These are phyloP conservation scores for Populus alba DNA, from an alignment of 345 rosid species.

Conservation along the genomic window DNA sequence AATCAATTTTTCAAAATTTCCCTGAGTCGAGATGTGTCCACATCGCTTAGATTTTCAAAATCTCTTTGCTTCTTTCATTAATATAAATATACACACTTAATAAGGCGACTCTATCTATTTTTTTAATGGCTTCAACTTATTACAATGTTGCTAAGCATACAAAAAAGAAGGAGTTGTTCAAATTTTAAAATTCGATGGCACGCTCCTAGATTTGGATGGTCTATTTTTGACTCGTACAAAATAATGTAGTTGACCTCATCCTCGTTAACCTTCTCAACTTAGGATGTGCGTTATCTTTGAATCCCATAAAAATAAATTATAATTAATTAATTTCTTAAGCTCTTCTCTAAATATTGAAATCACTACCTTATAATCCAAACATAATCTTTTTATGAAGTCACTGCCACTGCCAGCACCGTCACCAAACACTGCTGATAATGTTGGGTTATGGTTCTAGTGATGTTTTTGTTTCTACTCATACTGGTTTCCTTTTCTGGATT, in stretches of 20 bases:
- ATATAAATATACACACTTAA: not conserved
- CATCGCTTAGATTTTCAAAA: not conserved
- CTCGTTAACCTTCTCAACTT: too few species aligned
- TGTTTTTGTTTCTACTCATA: not conserved
- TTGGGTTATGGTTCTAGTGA: not conserved
- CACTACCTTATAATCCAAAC: not conserved
- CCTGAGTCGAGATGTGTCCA: not conserved
- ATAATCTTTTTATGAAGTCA: not conserved
- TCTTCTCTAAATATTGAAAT: not conserved
- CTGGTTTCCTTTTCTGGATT: not conserved
- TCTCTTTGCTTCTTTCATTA: not conserved
- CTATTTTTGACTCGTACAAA: not conserved
- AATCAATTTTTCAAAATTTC: not conserved
- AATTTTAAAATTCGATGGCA: not conserved
- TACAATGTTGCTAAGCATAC: not conserved
- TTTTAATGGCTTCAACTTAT: not conserved
- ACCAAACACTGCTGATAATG: slow-evolving; percentile 8
- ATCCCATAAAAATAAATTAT: too few species aligned
- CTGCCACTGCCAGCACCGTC: not conserved
- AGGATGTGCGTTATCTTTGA: too few species aligned
- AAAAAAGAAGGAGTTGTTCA: not conserved
- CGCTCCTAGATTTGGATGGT: not conserved
- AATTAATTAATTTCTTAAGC: not conserved
- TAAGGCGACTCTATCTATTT: not conserved
- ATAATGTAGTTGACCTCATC: not conserved